Evolutionary conservation across 2,329 filamentous ascomycete species (phyloP).

Genomic region (Arthrobotrys sphaeroides): DNA sequence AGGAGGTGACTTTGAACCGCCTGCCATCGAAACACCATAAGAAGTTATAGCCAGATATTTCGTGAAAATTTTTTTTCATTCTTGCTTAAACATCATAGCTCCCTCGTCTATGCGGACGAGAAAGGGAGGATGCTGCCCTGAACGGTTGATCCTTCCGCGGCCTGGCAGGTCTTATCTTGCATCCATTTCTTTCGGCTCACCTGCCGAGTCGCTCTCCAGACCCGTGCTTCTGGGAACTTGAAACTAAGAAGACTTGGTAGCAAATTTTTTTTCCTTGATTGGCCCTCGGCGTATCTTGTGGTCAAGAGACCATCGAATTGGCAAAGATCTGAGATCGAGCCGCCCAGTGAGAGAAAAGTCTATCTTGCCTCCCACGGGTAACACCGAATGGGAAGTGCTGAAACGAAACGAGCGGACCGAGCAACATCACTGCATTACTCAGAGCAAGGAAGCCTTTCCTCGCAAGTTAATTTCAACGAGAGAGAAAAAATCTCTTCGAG

Average conservation of each 20-base stretch:
- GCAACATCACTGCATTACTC: neutral
- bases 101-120: constrained; percentile 41
- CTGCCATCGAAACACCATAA: constrained; percentile 31
- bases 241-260: constrained; percentile 27
- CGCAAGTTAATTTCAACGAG: neutral
- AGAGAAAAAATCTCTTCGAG: constrained; percentile 23
- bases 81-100: neutral
- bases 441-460: neutral
- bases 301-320: neutral
- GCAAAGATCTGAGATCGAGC: constrained; percentile 26
- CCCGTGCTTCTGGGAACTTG: constrained; percentile 36
- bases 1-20: constrained; percentile 47
- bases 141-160: constrained; percentile 51
- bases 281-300: neutral
- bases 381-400: constrained; percentile 20
- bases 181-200: constrained; percentile 34
- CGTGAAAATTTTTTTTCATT: constrained; percentile 32
- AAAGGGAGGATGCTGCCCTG: constrained; percentile 49
- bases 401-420: constrained; percentile 5
- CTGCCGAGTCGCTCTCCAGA: constrained; percentile 46
- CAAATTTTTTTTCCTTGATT: constrained; percentile 32
- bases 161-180: constrained; percentile 52
- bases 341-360: neutral
- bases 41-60: constrained; percentile 17
- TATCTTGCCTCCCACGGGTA: constrained; percentile 15